Evolutionary conservation across 2,329 filamentous ascomycete species (phyloP).

Genomic region (Tolypocladium guangdongense): DNA sequence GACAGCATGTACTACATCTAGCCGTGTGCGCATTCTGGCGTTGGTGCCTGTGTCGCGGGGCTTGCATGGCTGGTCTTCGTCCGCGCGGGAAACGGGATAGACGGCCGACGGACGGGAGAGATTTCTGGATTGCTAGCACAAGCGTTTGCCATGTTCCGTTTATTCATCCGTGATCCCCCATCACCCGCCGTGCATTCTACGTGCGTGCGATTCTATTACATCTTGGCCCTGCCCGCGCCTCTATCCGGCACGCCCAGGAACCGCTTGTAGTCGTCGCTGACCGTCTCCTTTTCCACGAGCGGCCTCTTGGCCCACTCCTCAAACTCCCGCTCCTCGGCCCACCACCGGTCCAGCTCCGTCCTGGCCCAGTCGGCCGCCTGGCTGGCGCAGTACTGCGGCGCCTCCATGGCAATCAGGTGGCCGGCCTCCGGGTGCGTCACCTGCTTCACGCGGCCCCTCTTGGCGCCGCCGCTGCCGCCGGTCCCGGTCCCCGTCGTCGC

Average conservation of each 20-base stretch:
- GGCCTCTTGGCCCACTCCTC: slow-evolving; percentile 41
- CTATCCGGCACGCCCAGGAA: slow-evolving; percentile 32
- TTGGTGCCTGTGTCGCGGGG: background rate
- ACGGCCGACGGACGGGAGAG: background rate
- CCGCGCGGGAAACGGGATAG: background rate
- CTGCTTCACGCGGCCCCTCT: slow-evolving; percentile 55
- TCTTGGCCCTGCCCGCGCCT: slow-evolving; percentile 8
- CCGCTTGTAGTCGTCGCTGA: slow-evolving; percentile 37
- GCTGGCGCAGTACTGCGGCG: slow-evolving; percentile 54
- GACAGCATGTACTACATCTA: slow-evolving; percentile 49
- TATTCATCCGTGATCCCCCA: background rate
- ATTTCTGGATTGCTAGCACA: background rate
- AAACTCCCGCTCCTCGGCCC: slow-evolving; percentile 44
- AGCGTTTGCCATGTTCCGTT: background rate
- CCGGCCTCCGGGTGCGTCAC: slow-evolving; percentile 55
- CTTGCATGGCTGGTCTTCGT: background rate
- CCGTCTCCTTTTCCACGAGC: slow-evolving; percentile 40
- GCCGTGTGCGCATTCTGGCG: slow-evolving; percentile 3
- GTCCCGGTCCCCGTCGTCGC: slow-evolving; percentile 50
- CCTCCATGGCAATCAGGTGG: slow-evolving; percentile 79
- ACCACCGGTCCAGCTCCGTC: slow-evolving; percentile 46
- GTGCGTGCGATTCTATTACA: slow-evolving; percentile 13
- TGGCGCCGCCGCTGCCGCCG: slow-evolving; percentile 55
- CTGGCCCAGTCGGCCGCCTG: slow-evolving; percentile 45
- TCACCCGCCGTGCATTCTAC: background rate